Evolutionary conservation across 108 stramenopile genomes (phyloP).

Genomic region (Cyclotella cryptica): DNA sequence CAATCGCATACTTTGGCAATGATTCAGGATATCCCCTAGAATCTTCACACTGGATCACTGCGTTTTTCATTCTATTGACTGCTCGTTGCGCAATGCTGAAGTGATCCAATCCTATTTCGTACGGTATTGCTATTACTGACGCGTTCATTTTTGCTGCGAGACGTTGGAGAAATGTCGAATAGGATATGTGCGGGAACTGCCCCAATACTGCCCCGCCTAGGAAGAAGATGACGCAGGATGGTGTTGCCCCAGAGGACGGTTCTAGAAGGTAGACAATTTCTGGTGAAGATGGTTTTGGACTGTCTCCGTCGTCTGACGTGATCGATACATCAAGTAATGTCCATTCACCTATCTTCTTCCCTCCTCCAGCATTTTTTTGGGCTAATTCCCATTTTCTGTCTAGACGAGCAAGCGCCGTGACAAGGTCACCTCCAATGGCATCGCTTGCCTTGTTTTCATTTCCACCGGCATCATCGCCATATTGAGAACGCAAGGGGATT

Average conservation of each 20-base stretch:
- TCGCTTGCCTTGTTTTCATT: slow-evolving; percentile 10
- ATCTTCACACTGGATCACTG: slow-evolving; percentile 70
- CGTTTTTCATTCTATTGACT: slow-evolving; percentile 65
- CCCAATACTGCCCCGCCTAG: slow-evolving; percentile 85
- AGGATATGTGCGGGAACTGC: slow-evolving; percentile 84
- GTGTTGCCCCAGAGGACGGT: slow-evolving; percentile 60
- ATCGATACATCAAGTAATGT: slow-evolving; percentile 54
- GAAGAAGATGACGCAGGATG: slow-evolving; percentile 83
- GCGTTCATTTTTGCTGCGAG: slow-evolving; percentile 69
- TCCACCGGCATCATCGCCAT: too few relatives aligned
- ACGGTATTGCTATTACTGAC: slow-evolving; percentile 77
- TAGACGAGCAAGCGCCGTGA: slow-evolving; percentile 63
- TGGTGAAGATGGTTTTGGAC: slow-evolving; percentile 10
- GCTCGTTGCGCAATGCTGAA: slow-evolving; percentile 69
- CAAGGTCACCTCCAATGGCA: slow-evolving; percentile 35
- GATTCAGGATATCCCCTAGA: slow-evolving; percentile 47
- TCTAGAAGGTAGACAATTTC: slow-evolving; percentile 79
- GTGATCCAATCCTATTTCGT: slow-evolving; percentile 79
- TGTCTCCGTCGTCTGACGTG: slow-evolving; percentile 39
- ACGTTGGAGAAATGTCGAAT: slow-evolving; percentile 63
- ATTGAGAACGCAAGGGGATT: too few relatives aligned
- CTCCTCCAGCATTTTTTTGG: slow-evolving; percentile 38
- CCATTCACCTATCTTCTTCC: slow-evolving; percentile 67
- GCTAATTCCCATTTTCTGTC: slow-evolving; percentile 74
- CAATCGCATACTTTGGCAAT: slow-evolving; percentile 67